Evolutionary conservation across 2,329 filamentous ascomycete species (phyloP), one percentile per base, ranked within the genome.

Genomic region (Thelonectria olida): DNA sequence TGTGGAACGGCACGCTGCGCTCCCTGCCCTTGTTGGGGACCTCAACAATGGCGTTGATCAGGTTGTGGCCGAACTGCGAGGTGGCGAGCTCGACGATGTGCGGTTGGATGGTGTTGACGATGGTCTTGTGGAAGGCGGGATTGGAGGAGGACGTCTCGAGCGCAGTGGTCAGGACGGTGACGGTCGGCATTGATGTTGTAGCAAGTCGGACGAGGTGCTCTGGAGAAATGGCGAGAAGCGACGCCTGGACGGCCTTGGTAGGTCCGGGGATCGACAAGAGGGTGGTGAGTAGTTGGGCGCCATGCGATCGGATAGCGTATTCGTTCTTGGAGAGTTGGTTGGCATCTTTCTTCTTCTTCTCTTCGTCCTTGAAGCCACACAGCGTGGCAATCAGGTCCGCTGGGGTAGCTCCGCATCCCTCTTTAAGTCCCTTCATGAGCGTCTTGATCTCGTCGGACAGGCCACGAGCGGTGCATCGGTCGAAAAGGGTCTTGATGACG

Each of bases 401-500:
- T 19, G 81, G 79, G 48, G 83, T 78, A 8, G 75, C 76, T 20
- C 82, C 81, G 52, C 84, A 82, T 13, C 82, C 81, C 10, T 81
- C 76, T 19, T 81, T 78, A 4, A 87, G 75, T 1, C 79, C 82
- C 67, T 75, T 81, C 49, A 82, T 81, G 19, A 87, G 73, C 53
- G 75, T 74, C 54, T 80, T 79, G 61, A 84, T 77, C 70, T 87
- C 78, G 23, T 86, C 80, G 28, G 82, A 84, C 17, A 84, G 80
- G 63, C 88, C 84, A 17, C 95, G 89, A 9, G 89, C 88, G 5
- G 87, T 80, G 73, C 92, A 97, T 63, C 95, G 87, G 75, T 97
- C 93, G 63, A 98, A 90, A 4, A 98, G 80, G 0, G 90, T 89
- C 73, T 90, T 92, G 69, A 97, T 86, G 10, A 97, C 90, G 56